Base-by-base conservation (phyloP, 208 protist species). In the Acanthamoeba culbertsoni region DNA sequence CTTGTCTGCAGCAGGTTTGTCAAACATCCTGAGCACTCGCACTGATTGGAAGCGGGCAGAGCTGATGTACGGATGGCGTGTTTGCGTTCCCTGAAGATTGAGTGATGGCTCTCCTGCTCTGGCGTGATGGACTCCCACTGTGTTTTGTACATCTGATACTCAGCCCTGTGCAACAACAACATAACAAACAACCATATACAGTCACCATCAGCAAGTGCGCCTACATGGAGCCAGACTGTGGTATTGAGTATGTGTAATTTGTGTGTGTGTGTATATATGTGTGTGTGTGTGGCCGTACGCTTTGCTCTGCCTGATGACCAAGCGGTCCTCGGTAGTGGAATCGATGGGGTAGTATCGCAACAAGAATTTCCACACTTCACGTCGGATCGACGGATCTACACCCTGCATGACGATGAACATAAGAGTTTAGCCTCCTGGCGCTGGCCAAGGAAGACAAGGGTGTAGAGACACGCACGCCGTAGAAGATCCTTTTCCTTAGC, bases 401-500 rank as follows among this genome's bases (percentile, higher is more conserved):
- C 84, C 84, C 77, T 88, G 40, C 23, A 73, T 26, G 48, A 8
- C 48, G 48, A 57, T 12, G 18, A 8, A 73, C 2, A 26, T 8
- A 26, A 31, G 63, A 8, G 4, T 73, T 1, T 16, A 73, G 0
- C 0, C 23, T 26, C 0, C 0, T 28, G 12, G 1, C n/a, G 33
- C 14, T 16, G 63, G 18, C 16, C 31, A 73, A 40, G 63, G 35
- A 40, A 26, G 63, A 28, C 1, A 4, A 26, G 12, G 62, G 46
- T 7, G 46, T 7, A 82, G 71, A n/a, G 40, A 48, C 16, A 37
- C 16, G 40, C 43, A 88, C 77, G 20, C 77, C 77, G 37, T 88
- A 88, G 33, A 88, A 88, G 42, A 88, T 88, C 77, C 43, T 88
- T 28, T 88, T 88, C 48, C 77, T 88, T 42, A 88, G 77, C 28